Percentiles rank a stretch among this genome's conserved stretches.
Conservation (phyloP, 2,329 filamentous ascomycete species). For the Chalara sp. region DNA sequence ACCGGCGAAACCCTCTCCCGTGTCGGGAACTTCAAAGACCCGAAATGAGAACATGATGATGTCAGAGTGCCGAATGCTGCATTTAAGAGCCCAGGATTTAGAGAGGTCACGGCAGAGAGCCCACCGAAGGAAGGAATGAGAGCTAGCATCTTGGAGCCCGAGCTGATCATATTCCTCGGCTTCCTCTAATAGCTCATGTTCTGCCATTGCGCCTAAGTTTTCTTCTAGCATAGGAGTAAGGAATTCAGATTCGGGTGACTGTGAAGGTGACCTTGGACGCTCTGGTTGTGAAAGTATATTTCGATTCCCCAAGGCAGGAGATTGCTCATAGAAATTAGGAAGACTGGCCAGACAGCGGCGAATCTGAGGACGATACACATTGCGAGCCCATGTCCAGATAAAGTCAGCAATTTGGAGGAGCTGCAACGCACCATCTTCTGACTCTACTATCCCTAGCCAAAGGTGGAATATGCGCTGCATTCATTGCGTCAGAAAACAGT, state of each 20-base stretch:
- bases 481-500: not conserved
- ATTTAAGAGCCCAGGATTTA: no score
- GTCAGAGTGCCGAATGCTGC: no score
- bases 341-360: not conserved
- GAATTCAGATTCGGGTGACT: not conserved
- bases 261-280: not conserved
- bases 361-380: not conserved
- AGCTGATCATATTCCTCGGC: no score
- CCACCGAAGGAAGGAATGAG: no score
- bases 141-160: no score
- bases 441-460: not conserved
- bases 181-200: no score
- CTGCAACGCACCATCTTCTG: not conserved
- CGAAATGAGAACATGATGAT: no score
- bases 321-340: not conserved
- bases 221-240: no score
- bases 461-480: not conserved
- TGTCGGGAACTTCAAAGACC: no score
- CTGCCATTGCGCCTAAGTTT: no score
- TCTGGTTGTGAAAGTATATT: not conserved
- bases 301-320: not conserved
- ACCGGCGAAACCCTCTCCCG: no score
- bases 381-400: not conserved
- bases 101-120: no score
- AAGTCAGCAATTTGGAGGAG: not conserved